Conservation (phyloP, 768 basidiomycete species). For the Pulveroboletus ravenelii region DNA sequence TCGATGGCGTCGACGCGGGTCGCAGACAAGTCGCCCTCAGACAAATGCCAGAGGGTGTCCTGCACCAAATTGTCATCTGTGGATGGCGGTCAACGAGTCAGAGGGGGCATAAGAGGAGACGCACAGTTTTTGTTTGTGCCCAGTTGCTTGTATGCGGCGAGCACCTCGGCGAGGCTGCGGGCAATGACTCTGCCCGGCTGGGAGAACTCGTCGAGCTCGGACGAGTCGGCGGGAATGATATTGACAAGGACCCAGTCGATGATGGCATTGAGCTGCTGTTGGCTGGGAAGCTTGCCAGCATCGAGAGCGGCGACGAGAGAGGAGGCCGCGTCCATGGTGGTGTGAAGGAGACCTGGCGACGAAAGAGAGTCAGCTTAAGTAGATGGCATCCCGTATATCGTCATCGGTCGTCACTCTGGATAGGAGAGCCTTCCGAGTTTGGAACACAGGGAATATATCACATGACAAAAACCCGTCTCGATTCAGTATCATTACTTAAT, state of each 20-base stretch:
- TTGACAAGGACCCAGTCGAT: slow-evolving; percentile 54
- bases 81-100: neutral
- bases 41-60: slow-evolving; percentile 60
- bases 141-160: slow-evolving; percentile 55
- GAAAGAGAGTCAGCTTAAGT: neutral
- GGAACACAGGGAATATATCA: slow-evolving; percentile 3
- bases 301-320: slow-evolving; percentile 63
- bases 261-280: slow-evolving; percentile 48
- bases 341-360: neutral
- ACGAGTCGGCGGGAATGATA: slow-evolving; percentile 41
- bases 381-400: neutral
- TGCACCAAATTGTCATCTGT: slow-evolving; percentile 64
- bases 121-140: slow-evolving; percentile 55
- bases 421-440: slow-evolving; percentile 12
- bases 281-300: slow-evolving; percentile 66
- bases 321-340: slow-evolving; percentile 57
- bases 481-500: too few relatives aligned
- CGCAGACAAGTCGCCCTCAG: slow-evolving; percentile 45
- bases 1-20: slow-evolving; percentile 36
- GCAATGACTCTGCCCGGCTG: slow-evolving; percentile 52
- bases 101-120: neutral
- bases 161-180: slow-evolving; percentile 43
- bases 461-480: slow-evolving; percentile 1
- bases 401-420: slow-evolving; percentile 14
- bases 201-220: slow-evolving; percentile 41